Base-by-base conservation (phyloP, 805 yeast genomes). In the Myxozyma vanderwaltii region DNA sequence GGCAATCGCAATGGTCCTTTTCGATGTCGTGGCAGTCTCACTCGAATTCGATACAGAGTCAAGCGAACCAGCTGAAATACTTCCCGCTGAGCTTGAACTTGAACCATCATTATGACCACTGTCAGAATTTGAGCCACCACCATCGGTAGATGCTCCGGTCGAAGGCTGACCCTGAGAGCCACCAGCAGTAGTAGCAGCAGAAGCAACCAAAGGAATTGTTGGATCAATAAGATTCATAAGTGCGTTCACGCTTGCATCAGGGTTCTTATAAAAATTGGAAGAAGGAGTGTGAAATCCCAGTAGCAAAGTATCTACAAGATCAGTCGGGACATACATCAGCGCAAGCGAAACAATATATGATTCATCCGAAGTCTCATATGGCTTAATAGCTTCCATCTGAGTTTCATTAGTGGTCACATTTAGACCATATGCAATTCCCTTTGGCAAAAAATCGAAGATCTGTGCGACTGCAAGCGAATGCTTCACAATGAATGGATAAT, bases 281-380 rank as follows among this genome's bases (percentile, higher is more conserved):
- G 76, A 67, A 0, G 78, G 64, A 58, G 84, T 74, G 51, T 76
- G 74, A 44, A 92, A 72, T 39, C 78, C 72, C 17, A 73, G 73
- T 59, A 82, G 81, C 63, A 92, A 77, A 0, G 75, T 70, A 1
- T 71, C 67, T 17, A 88, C 79, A 31, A 79, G 74, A 12, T 73
- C 71, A 10, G 75, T 71, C 23, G 96, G 96, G 76, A 90, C 86
- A 71, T 88, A 90, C 56, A 89, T 86, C 71, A 87, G 87, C 5
- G 97, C 98, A 61, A 91, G 88, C 0, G 97, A 88, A 56, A 89
- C 89, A 61, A 90, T 81, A 72, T 89, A 92, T 49, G 77, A 77
- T 51, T 77, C 78, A 13, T 74, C 74, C 1, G 76, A 56, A 1
- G 89, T 81, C 17, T 85, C 79, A 70, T 84, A 88, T 39, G 98